Percentiles rank a stretch among this genome's conserved stretches.
These are phyloP conservation scores for Metarhizium album DNA, from an alignment of 2,329 filamentous ascomycete genomes.

Conservation along the genomic window DNA sequence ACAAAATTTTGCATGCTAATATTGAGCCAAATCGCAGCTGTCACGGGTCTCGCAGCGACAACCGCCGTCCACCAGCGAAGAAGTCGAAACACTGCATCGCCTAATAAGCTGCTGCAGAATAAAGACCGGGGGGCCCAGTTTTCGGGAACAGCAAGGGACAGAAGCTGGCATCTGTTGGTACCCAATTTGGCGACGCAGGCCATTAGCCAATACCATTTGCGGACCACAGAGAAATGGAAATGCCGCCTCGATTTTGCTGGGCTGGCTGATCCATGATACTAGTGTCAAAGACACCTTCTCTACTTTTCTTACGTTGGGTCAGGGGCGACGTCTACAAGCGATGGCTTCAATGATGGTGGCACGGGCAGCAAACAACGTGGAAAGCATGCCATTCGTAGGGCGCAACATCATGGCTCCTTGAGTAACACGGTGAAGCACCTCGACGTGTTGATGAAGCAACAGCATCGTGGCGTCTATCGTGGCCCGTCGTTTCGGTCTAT, in stretches of 20 bases:
- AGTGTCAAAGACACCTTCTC: not conserved
- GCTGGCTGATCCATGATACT: no score
- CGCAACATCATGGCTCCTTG: not conserved
- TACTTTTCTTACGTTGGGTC: no score
- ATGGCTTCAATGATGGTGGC: no score
- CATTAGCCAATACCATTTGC: not conserved
- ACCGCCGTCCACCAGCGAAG: no score
- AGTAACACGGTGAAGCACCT: not conserved
- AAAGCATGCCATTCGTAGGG: not conserved
- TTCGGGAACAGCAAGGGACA: not conserved
- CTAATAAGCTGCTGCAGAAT: no score
- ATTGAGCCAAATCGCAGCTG: no score
- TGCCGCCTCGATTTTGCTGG: not conserved
- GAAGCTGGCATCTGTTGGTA: not conserved
- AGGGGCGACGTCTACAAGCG: no score
- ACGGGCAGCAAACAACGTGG: not conserved
- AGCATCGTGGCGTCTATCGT: not conserved
- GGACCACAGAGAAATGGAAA: no score
- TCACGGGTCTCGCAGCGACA: no score
- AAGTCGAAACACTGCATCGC: no score
- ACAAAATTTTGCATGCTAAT: no score
- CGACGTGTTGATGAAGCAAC: not conserved
- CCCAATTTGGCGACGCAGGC: not conserved
- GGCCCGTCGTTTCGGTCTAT: not conserved
- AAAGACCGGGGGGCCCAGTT: not conserved